A percentile compares a stretch with the other conserved stretches of the same genome.
Conservation (phyloP, 2,329 filamentous ascomycete species). For the Colletotrichum sp. region DNA sequence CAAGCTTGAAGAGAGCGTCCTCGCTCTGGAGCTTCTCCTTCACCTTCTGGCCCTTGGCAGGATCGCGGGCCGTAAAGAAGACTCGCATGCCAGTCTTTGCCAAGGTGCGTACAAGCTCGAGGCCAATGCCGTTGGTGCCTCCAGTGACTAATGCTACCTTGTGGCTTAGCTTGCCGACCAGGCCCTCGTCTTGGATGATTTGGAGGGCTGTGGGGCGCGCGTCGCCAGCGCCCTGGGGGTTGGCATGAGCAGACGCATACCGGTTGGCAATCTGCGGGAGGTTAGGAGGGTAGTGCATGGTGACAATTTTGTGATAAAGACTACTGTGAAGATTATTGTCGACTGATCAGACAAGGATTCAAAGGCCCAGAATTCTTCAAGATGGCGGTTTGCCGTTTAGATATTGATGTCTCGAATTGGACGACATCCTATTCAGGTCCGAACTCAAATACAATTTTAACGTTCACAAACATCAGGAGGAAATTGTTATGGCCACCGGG, state of each 20-base stretch:
- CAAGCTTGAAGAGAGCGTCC: conserved; percentile 24
- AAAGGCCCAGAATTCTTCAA: not conserved
- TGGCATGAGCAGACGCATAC: not conserved
- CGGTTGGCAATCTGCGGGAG: not conserved
- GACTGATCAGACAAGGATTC: not conserved
- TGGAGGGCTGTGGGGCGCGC: conserved; percentile 39
- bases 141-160: conserved; percentile 48
- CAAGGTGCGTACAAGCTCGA: conserved; percentile 46
- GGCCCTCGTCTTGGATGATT: conserved; percentile 34
- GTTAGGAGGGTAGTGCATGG: not conserved
- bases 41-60: conserved; percentile 29
- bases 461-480: not conserved
- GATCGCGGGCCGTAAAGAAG: conserved; percentile 45
- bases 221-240: conserved; percentile 35
- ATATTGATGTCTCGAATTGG: not conserved
- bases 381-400: not conserved
- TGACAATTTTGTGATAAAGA: not conserved
- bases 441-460: not conserved
- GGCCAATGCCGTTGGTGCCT: conserved; percentile 41
- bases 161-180: conserved; percentile 31
- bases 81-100: conserved; percentile 45
- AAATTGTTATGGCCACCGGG: not conserved
- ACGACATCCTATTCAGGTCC: not conserved
- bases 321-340: not conserved
- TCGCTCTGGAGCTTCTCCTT: not conserved